These are phyloP conservation scores for Apocynum venetum DNA, from an alignment of 257 asterid genomes.

Conservation along the genomic window DNA sequence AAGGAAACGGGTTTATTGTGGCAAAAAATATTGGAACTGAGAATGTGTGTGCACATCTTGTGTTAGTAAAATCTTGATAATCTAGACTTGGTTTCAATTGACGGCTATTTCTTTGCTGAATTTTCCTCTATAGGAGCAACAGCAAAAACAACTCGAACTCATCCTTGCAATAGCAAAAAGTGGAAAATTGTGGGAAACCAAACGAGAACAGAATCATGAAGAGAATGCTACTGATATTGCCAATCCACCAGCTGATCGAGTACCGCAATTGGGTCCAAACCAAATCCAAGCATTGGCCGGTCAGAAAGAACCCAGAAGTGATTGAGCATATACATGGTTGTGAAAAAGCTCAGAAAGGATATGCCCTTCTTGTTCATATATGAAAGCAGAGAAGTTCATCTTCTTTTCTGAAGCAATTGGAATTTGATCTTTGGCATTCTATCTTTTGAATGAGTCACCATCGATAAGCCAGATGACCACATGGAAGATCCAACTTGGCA, in stretches of 20 bases:
- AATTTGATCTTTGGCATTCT: neutral
- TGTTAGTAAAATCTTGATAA: neutral
- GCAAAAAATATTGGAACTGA: neutral
- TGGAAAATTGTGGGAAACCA: constrained; percentile 37
- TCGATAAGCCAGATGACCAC: neutral
- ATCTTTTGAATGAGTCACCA: neutral
- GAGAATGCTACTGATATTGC: constrained; percentile 8
- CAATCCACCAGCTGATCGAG: constrained; percentile 22
- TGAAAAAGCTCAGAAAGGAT: neutral
- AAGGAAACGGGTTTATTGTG: neutral
- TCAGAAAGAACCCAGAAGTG: constrained; percentile 37
- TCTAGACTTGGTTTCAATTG: neutral
- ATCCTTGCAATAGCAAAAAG: constrained; percentile 51
- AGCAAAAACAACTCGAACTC: constrained; percentile 71
- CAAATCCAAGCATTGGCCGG: constrained; percentile 29
- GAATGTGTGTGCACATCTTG: neutral
- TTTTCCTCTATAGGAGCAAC: constrained; percentile 59
- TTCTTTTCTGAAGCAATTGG: neutral
- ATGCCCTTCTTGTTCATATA: neutral
- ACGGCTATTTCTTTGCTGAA: constrained; percentile 3
- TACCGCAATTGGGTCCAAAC: constrained; percentile 27
- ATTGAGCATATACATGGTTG: neutral
- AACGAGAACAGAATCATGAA: constrained; percentile 10
- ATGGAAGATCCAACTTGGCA: neutral
- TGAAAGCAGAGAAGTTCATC: neutral